Evolutionary conservation across 1,284 basidiomycete genomes (phyloP).

Genomic region (Trametes polyzona): DNA sequence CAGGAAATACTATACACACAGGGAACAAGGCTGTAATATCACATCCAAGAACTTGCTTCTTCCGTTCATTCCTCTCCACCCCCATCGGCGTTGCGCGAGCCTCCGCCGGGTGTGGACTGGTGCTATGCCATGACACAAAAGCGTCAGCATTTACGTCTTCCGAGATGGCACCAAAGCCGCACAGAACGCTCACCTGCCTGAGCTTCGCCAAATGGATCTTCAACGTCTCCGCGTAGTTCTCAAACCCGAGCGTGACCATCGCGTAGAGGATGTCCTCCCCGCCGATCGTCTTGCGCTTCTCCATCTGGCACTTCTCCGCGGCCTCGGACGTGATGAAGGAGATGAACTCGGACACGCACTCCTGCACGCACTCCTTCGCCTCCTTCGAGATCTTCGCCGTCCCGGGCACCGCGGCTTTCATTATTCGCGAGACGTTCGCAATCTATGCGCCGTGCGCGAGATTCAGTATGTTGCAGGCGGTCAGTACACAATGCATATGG

Average conservation of each 20-base stretch:
- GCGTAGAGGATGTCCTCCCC: conserved; percentile 92
- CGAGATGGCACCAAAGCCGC: not conserved
- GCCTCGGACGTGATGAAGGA: conserved; percentile 93
- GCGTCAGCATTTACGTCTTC: no score
- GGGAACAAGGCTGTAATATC: not conserved
- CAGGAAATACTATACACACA: conserved; percentile 23
- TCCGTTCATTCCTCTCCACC: conserved; percentile 14
- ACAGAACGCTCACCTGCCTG: conserved; percentile 66
- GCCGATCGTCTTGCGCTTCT: conserved; percentile 88
- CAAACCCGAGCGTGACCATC: conserved; percentile 89
- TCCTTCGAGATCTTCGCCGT: conserved; percentile 98
- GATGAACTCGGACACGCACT: conserved; percentile 96
- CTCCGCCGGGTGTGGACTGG: conserved; percentile 19
- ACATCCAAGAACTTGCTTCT: not conserved
- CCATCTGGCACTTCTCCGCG: conserved; percentile 84
- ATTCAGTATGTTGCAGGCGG: not conserved
- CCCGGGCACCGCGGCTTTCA: conserved; percentile 87
- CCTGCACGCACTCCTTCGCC: conserved; percentile 95
- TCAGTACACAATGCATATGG: not conserved
- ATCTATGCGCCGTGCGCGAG: conserved; percentile 62
- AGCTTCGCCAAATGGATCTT: conserved; percentile 91
- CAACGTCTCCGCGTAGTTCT: conserved; percentile 90
- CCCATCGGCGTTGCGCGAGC: conserved; percentile 13
- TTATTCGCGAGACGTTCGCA: conserved; percentile 93
- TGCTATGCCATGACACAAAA: conserved; percentile 10